These are phyloP conservation scores for Chlorella sp. DNA, from an alignment of 139 green algal genomes.

Conservation along the genomic window DNA sequence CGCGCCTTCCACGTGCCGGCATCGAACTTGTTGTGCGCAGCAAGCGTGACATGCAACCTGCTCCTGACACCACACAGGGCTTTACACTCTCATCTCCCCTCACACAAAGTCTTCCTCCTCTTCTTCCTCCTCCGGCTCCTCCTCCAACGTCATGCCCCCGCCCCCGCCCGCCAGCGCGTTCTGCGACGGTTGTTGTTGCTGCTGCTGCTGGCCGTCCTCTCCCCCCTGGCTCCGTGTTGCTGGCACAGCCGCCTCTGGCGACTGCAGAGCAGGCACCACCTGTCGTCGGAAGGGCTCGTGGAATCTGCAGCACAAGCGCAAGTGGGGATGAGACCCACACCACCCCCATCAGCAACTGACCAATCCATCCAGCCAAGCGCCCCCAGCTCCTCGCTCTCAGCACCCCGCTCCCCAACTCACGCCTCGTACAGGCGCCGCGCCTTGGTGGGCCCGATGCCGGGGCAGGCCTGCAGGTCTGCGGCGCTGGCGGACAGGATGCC, in stretches of 20 bases:
- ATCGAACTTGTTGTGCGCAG: too few species aligned
- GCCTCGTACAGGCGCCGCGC: conserved; percentile 67
- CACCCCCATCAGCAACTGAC: too few species aligned
- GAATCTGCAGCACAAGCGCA: conserved; percentile 18
- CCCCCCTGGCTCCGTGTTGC: neutral
- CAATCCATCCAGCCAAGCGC: too few species aligned
- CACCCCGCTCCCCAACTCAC: too few species aligned
- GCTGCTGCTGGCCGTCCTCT: conserved; percentile 7
- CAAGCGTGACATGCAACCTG: too few species aligned
- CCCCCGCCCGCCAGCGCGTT: neutral
- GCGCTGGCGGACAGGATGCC: conserved; percentile 37
- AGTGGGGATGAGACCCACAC: too few species aligned
- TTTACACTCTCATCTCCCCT: too few species aligned
- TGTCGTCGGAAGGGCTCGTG: conserved; percentile 28
- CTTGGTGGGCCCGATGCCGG: conserved; percentile 91
- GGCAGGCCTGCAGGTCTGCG: conserved; percentile 74
- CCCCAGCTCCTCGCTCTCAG: too few species aligned
- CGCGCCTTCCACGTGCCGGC: too few species aligned
- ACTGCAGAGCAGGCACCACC: neutral
- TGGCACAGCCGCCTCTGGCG: neutral
- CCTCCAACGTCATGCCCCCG: neutral
- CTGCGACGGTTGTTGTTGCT: neutral
- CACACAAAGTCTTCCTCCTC: neutral
- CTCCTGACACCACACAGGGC: too few species aligned
- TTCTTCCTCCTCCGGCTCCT: neutral